Evolutionary conservation across 345 rosid species (phyloP), one percentile per base, ranked within the genome.

Genomic region (Citrus cavaleriei): DNA sequence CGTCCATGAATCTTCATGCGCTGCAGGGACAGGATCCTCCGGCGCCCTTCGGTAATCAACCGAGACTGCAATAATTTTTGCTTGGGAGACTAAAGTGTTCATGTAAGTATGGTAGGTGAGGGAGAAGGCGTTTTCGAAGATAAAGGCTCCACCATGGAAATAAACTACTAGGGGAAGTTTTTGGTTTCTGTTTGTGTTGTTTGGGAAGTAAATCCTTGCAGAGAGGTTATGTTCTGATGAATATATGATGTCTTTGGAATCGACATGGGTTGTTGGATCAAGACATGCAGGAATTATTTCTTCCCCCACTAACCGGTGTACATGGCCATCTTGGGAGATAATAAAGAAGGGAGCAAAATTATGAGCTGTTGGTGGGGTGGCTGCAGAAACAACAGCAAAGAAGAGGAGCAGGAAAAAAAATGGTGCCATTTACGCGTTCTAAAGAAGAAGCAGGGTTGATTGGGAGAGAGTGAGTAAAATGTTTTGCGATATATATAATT

Each of bases 321-420:
- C 62, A 4, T 85, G 83, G 32, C 94, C 97, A 68, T 88, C 90
- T 81, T 85, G 80, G 89, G 84, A 82, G 14, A 83, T 7, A 16
- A 66, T 79, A 59, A 78, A 32, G 27, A 85, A 1, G 22, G 89
- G 90, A 60, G 87, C 69, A 72, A 7, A 73, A 55, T 89, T 88
- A 51, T 24, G 38, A 32, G 83, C 79, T 46, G 82, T 68, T 75
- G 85, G 88, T 30, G 88, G 73, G 27, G 58, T 14, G 64, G 63
- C 18, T 12, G 51, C 18, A 46, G 77, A 80, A 25, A 34, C 84
- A 79, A 80, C 64, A 10, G 25, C 24, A 2, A 19, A 73, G 35
- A 16, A 68, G 72, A 42, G 16, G 57, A 69, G 34, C n/a, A 42
- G 28, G 6, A 3, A 4, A 42, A 37, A 66, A 4, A 66, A 66